A percentile compares a stretch with the other conserved stretches of the same genome.
phyloP scores from a whole-genome alignment of 805 yeast genomes.

The Naumovozyma dairenensis region DNA sequence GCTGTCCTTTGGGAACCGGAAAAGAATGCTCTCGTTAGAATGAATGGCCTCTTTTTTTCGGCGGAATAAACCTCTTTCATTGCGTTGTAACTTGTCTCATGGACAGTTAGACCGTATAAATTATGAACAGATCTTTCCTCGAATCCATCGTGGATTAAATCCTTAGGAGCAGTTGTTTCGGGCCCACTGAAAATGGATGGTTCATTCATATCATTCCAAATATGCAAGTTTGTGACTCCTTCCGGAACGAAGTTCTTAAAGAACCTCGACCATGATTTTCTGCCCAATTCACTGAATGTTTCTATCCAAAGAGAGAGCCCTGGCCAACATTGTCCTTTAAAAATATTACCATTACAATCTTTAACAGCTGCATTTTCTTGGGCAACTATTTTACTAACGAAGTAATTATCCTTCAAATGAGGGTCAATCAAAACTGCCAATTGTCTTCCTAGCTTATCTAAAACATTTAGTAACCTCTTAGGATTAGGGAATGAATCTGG shows the following conservation, averaged over 20 bases:
- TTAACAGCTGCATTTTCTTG: constrained; percentile 38
- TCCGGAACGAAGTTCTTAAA: constrained; percentile 36
- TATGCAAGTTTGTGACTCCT: constrained; percentile 54
- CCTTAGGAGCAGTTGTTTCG: constrained; percentile 83
- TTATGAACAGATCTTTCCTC: constrained; percentile 93
- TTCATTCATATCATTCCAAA: constrained; percentile 99
- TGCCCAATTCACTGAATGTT: constrained; percentile 56
- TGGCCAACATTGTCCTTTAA: constrained; percentile 94
- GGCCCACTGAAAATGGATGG: constrained; percentile 94
- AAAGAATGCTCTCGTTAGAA: constrained; percentile 76
- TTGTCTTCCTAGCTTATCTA: constrained; percentile 68
- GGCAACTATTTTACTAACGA: constrained; percentile 45
- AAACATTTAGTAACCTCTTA: constrained; percentile 48
- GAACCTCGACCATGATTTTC: constrained; percentile 48
- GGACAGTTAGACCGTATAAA: constrained; percentile 67
- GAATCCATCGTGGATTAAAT: constrained; percentile 68
- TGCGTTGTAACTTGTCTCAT: constrained; percentile 69
- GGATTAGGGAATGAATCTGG: constrained; percentile 66
- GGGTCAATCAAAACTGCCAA: constrained; percentile 86
- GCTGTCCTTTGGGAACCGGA: constrained; percentile 88
- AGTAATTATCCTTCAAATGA: constrained; percentile 67
- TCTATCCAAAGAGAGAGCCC: constrained; percentile 95
- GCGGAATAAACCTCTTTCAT: constrained; percentile 40
- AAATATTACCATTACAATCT: constrained; percentile 39
- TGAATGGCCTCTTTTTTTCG: constrained; percentile 61